Percentiles rank a stretch among this genome's conserved stretches.
Conservation (phyloP, 2,329 filamentous ascomycete species). For the Trichoderma lentiforme region DNA sequence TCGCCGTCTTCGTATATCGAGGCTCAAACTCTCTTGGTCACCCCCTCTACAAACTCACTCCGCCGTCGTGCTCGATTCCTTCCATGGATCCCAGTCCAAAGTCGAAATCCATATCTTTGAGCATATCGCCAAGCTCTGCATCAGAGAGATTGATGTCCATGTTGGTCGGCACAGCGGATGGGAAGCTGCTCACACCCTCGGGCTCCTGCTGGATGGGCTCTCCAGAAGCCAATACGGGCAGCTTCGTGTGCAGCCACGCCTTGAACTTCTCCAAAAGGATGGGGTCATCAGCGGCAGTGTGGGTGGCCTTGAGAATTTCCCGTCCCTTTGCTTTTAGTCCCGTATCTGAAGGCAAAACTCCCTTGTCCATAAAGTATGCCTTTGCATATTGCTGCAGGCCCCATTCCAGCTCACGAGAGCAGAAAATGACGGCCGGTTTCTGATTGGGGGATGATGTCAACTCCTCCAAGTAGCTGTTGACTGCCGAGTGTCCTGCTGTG, state of each 20-base stretch:
- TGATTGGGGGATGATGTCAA: slow-evolving; percentile 41
- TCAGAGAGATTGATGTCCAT: slow-evolving; percentile 38
- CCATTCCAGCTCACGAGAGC: slow-evolving; percentile 56
- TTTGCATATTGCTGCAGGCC: slow-evolving; percentile 50
- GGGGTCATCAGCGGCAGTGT: slow-evolving; percentile 54
- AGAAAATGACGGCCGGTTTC: slow-evolving; percentile 52
- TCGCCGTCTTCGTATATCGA: slow-evolving; percentile 21
- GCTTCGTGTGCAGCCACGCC: slow-evolving; percentile 37
- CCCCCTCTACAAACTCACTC: slow-evolving; percentile 26
- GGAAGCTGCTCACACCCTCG: neutral
- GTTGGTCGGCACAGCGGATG: slow-evolving; percentile 27
- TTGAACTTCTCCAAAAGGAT: slow-evolving; percentile 54
- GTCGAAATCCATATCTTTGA: slow-evolving; percentile 44
- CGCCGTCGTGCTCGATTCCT: slow-evolving; percentile 30
- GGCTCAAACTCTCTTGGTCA: slow-evolving; percentile 24
- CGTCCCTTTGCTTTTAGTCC: slow-evolving; percentile 45
- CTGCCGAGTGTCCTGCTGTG: slow-evolving; percentile 42
- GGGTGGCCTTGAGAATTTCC: slow-evolving; percentile 44
- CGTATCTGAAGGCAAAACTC: slow-evolving; percentile 47
- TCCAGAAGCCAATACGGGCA: slow-evolving; percentile 22
- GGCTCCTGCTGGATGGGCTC: neutral
- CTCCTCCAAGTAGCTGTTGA: slow-evolving; percentile 47
- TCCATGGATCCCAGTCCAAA: slow-evolving; percentile 30
- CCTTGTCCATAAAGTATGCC: slow-evolving; percentile 36
- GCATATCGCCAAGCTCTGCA: slow-evolving; percentile 39